Evolutionary conservation across 148 eudicot genomes (phyloP).

Genomic region (Heliamphora exappendiculata): DNA sequence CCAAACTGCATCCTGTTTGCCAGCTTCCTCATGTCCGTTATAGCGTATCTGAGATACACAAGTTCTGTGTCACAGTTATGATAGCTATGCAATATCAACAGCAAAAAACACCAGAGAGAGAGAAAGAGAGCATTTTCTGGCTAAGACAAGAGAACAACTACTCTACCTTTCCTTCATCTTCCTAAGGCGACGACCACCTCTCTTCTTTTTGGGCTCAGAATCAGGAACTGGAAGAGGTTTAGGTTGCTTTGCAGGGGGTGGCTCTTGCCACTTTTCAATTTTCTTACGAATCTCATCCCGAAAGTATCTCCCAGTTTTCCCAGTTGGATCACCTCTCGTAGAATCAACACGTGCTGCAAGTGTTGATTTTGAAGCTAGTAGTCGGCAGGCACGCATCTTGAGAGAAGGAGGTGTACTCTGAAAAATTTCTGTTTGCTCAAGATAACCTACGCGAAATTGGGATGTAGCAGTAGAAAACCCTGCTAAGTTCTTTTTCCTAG

Average conservation of each 20-base stretch:
- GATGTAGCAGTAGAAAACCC: constrained; percentile 94
- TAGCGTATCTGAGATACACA: constrained; percentile 53
- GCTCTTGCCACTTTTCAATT: constrained; percentile 99
- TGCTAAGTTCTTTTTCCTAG: constrained; percentile 77
- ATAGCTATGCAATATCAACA: background rate
- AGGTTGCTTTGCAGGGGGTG: constrained; percentile 97
- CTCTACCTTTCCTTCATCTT: constrained; percentile 91
- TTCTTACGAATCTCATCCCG: constrained; percentile 82
- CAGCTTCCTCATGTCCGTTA: constrained; percentile 93
- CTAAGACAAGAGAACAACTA: background rate
- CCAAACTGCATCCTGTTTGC: constrained; percentile 98
- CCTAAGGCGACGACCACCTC: constrained; percentile 92
- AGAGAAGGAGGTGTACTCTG: constrained; percentile 83
- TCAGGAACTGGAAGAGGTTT: constrained; percentile 99
- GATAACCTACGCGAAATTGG: constrained; percentile 83
- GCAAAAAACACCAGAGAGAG: background rate
- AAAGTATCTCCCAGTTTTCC: constrained; percentile 61
- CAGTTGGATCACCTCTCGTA: constrained; percentile 81
- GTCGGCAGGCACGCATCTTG: constrained; percentile 81
- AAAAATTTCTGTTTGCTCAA: constrained; percentile 86
- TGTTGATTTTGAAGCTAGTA: constrained; percentile 82
- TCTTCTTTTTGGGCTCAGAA: constrained; percentile 94
- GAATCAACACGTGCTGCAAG: constrained; percentile 92
- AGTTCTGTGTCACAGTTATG: background rate
- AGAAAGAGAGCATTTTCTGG: background rate